Base-by-base conservation (phyloP, 176 grass and related monocot species). In the Thinopyrum elongatum region DNA sequence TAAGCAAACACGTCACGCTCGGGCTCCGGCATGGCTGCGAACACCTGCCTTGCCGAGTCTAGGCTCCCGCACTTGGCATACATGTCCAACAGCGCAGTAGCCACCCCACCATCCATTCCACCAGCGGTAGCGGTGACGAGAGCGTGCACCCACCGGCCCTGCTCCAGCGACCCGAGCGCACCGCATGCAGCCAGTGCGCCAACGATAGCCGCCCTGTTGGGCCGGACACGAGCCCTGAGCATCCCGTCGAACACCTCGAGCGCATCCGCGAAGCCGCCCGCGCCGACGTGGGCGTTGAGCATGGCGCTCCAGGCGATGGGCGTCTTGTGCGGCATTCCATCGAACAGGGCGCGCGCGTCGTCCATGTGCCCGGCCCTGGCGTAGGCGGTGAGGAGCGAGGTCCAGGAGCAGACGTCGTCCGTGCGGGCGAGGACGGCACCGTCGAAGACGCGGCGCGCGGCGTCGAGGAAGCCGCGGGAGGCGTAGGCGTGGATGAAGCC, bases 51-150 rank as follows among this genome's bases (percentile, higher is more conserved):
- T 2, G 92, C 87, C 28, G 51, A 64, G 19, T 88, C 81, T 30
- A 94, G 80, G 87, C 78, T 90, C 25, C 88, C 79, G 74, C 92
- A 97, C 83, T 94, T 97, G 33, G 78, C 72, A 83, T 97, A 97
- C 90, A 97, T 92, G 79, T 97, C 95, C 11, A 92, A 60, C 23
- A 97, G 86, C 61, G 90, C 83, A 9, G 92, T 92, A 12, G 72
- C 79, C 62, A 94, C 67, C 17, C 85, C 38, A 16, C 60, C 21
- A 36, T 91, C 89, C 77, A 80, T 35, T 2, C 55, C 6, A 22
- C 36, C 12, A 2, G 1, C 1, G 2, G 22, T 5, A 0, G 15
- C 26, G 3, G 10, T 7, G 2, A 80, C 35, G 21, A 82, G 53
- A n/a, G 82, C 92, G 80, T 94, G 92, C 69, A 92, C 76, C 92